These are phyloP conservation scores for Clavaria fumosa DNA, from an alignment of 768 basidiomycete species.

Conservation along the genomic window DNA sequence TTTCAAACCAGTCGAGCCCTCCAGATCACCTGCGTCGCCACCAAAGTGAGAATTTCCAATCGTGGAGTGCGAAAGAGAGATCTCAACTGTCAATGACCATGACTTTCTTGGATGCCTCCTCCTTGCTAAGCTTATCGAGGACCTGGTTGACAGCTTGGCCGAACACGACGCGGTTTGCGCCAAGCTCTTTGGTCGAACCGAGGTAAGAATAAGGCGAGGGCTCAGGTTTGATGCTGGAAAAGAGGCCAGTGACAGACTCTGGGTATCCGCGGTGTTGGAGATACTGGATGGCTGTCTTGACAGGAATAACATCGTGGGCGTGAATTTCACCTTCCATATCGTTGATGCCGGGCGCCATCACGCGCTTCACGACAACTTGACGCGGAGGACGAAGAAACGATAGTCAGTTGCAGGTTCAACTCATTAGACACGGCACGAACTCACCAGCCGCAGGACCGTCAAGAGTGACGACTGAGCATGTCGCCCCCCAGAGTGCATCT, in stretches of 20 bases:
- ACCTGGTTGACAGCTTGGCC: constrained; percentile 74
- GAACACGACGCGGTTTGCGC: constrained; percentile 71
- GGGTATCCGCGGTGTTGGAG: constrained; percentile 48
- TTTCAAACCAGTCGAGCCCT: constrained; percentile 83
- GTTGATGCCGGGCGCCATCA: constrained; percentile 52
- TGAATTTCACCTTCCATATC: constrained; percentile 69
- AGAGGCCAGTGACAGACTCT: constrained; percentile 29
- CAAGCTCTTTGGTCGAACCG: constrained; percentile 60
- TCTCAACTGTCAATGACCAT: constrained; percentile 75
- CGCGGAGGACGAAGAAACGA: background rate
- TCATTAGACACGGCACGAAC: constrained; percentile 10
- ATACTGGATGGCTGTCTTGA: constrained; percentile 67
- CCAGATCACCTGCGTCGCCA: constrained; percentile 51
- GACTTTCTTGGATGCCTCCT: constrained; percentile 64
- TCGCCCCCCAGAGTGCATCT: constrained; percentile 57
- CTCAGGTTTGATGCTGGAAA: constrained; percentile 47
- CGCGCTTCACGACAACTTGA: constrained; percentile 52
- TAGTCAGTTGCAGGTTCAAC: background rate
- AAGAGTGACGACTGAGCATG: constrained; percentile 37
- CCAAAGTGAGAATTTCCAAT: background rate
- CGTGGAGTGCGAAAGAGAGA: background rate
- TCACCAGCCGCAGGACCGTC: constrained; percentile 68
- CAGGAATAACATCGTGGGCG: constrained; percentile 76
- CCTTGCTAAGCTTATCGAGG: constrained; percentile 57
- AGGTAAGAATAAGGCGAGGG: constrained; percentile 42